Percentiles rank a stretch among this genome's conserved stretches.
Conservation (phyloP, 2,329 filamentous ascomycete species). For the Helminthosporium solani region DNA sequence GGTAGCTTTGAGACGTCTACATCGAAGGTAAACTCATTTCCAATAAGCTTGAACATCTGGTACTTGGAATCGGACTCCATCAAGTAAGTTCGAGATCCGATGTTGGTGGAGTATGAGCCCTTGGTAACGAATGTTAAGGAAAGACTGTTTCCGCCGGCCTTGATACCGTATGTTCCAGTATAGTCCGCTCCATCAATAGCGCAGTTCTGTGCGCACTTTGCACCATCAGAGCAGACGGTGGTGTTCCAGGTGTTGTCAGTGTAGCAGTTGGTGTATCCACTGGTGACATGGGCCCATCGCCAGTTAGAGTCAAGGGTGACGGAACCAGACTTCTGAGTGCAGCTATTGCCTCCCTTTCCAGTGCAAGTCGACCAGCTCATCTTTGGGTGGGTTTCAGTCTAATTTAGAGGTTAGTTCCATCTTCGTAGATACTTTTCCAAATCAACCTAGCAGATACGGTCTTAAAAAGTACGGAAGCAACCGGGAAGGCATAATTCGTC, state of each 20-base stretch:
- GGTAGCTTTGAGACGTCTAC: slow-evolving; percentile 60
- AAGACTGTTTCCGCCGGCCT: slow-evolving; percentile 53
- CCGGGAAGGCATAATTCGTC: neutral
- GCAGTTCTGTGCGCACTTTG: slow-evolving; percentile 43
- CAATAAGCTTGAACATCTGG: slow-evolving; percentile 45
- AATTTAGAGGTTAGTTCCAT: slow-evolving; percentile 3
- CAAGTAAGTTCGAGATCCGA: slow-evolving; percentile 47
- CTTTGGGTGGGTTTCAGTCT: slow-evolving; percentile 45
- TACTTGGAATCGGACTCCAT: slow-evolving; percentile 45
- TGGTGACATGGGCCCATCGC: slow-evolving; percentile 51
- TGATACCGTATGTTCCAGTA: slow-evolving; percentile 51
- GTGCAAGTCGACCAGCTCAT: slow-evolving; percentile 45
- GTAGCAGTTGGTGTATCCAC: slow-evolving; percentile 53
- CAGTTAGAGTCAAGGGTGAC: slow-evolving; percentile 52
- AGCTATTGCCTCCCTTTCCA: slow-evolving; percentile 41
- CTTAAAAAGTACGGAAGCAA: neutral
- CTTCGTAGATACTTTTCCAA: neutral
- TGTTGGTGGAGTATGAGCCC: slow-evolving; percentile 45
- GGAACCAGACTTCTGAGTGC: slow-evolving; percentile 38
- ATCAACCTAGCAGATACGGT: neutral
- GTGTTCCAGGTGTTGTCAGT: slow-evolving; percentile 48
- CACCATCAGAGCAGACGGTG: slow-evolving; percentile 43
- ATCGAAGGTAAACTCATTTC: slow-evolving; percentile 46
- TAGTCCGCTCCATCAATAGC: slow-evolving; percentile 48
- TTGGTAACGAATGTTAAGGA: slow-evolving; percentile 61